Evolutionary conservation across 2,329 filamentous ascomycete species (phyloP), one percentile per base, ranked within the genome.

Genomic region (Pseudogymnoascus sp.): DNA sequence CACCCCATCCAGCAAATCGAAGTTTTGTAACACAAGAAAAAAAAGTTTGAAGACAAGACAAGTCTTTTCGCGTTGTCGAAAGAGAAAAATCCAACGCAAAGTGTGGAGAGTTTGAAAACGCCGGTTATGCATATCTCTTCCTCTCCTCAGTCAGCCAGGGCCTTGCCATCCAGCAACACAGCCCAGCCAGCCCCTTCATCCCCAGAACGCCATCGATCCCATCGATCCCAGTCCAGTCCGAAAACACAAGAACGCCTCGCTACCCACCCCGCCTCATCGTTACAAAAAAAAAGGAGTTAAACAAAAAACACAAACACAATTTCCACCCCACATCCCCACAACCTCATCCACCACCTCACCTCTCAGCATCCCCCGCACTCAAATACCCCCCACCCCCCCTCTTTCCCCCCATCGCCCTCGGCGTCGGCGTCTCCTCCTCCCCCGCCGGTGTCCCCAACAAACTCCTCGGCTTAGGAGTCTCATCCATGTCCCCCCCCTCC

Each of bases 381-480:
- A 45, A 45, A 40, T 16, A 40, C 37, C 40, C 36, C 4, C 34
- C 39, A 11, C 39, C 39, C 40, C 16, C 10, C 10, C 18, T 45
- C 10, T n/a, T 11, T 4, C 40, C 40, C 2, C 40, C 21, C 21
- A 21, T 3, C 21, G 21, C 21, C 21, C 21, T 21, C 21, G 21
- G 21, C 21, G 21, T 18, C 8, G 40, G 40, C 18, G 40, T 45
- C 40, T 23, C 40, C 40, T 21, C 37, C 40, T 45, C 40, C 16
- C 40, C 40, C 16, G 16, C 40, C 10, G 40, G 40, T 16, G 40
- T 45, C 16, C 40, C 40, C 8, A 45, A 7, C 16, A 45, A 45
- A 45, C 40, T 45, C 40, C 40, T 12, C 34, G 68, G 66, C 40
- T 67, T 71, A 5, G 72, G 71, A 14, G 72, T 74, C 51, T 71